phyloP scores from a whole-genome alignment of 306 rosid genomes.

The Ormosia emarginata region DNA sequence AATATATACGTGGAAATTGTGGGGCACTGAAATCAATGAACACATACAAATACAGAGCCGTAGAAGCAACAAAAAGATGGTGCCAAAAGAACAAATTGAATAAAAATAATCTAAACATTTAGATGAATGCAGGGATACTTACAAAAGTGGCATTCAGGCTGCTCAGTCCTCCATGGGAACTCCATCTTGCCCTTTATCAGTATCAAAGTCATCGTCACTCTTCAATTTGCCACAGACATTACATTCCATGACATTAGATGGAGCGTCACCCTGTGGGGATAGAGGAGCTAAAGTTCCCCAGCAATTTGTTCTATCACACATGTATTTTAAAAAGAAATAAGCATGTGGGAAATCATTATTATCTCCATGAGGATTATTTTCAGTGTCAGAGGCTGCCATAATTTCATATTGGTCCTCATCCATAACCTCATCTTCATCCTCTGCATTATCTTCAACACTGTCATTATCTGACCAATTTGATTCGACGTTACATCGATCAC shows the following conservation, averaged over 20 bases:
- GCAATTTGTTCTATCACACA: slow-evolving; percentile 61
- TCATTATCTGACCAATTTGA: slow-evolving; percentile 71
- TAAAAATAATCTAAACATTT: not conserved
- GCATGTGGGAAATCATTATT: slow-evolving; percentile 69
- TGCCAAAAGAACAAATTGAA: not conserved
- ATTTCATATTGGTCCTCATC: slow-evolving; percentile 40
- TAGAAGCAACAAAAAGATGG: not conserved
- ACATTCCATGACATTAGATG: slow-evolving; percentile 61
- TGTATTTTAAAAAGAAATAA: slow-evolving; percentile 71
- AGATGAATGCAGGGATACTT: slow-evolving; percentile 12
- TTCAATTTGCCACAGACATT: slow-evolving; percentile 65
- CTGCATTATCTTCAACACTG: slow-evolving; percentile 31
- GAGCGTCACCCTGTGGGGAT: slow-evolving; percentile 42
- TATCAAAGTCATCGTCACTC: slow-evolving; percentile 27
- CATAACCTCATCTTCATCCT: slow-evolving; percentile 46
- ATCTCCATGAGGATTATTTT: slow-evolving; percentile 21
- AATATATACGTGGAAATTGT: not conserved
- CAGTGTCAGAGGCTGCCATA: slow-evolving; percentile 38
- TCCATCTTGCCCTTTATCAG: slow-evolving; percentile 32
- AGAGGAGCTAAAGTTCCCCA: slow-evolving; percentile 78
- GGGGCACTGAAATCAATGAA: not conserved
- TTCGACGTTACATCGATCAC: slow-evolving; percentile 80
- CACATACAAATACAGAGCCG: not conserved
- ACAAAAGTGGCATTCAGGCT: slow-evolving; percentile 13
- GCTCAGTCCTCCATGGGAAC: slow-evolving; percentile 45